phyloP scores from a whole-genome alignment of 2,329 filamentous ascomycete genomes.

The Zasmidium cellare region DNA sequence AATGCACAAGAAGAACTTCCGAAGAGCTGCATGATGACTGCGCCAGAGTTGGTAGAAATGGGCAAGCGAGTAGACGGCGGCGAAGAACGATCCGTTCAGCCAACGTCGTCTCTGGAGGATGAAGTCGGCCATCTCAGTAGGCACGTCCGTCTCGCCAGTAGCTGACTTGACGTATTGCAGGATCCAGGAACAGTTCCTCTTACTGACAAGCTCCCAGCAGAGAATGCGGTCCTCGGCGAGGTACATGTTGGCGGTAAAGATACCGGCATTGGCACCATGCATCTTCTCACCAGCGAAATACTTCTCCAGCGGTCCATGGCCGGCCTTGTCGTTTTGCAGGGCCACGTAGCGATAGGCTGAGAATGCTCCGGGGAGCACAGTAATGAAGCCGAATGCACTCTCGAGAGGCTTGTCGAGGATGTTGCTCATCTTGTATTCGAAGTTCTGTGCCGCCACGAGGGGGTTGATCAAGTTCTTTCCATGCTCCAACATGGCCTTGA shows the following conservation, averaged over 20 bases:
- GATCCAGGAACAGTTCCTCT: conserved; percentile 96
- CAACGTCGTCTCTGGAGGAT: conserved; percentile 94
- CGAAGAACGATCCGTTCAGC: conserved; percentile 98
- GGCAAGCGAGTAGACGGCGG: conserved; percentile 88
- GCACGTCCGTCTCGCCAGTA: conserved; percentile 94
- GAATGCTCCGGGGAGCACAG: conserved; percentile 93
- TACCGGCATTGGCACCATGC: conserved; percentile 87
- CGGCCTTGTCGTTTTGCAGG: conserved; percentile 94
- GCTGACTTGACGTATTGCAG: conserved; percentile 98
- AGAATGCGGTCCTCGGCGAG: conserved; percentile 97
- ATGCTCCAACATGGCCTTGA: conserved; percentile 92
- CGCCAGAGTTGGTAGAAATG: conserved; percentile 97
- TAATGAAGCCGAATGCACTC: conserved; percentile 96
- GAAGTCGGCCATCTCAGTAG: conserved; percentile 89
- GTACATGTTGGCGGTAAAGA: conserved; percentile 99
- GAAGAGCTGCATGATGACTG: conserved; percentile 81
- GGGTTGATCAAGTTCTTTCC: conserved; percentile 91
- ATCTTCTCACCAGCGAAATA: conserved; percentile 98
- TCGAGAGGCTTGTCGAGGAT: conserved; percentile 97
- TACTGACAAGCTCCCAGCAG: conserved; percentile 96
- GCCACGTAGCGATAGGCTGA: conserved; percentile 97
- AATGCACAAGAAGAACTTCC: conserved; percentile 86
- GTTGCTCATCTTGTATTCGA: conserved; percentile 99
- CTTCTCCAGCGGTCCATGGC: conserved; percentile 87
- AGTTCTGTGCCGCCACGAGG: conserved; percentile 93